phyloP scores from a whole-genome alignment of 2,329 filamentous ascomycete species.

The Aspergillus tanneri region DNA sequence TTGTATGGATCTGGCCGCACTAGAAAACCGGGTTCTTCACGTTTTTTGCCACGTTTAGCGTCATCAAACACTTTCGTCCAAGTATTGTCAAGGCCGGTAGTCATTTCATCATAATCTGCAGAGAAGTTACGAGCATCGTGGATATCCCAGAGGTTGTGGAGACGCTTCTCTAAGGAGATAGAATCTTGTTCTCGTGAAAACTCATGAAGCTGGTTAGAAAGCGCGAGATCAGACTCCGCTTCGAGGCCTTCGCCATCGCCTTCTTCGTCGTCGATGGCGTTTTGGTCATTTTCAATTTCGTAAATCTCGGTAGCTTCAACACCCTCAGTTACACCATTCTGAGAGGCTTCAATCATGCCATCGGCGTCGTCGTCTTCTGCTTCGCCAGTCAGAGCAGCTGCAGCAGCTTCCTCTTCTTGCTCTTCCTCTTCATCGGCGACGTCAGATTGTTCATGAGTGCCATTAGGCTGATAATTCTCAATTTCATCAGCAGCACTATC shows the following conservation, averaged over 20 bases:
- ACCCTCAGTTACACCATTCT: constrained; percentile 18
- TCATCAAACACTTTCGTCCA: constrained; percentile 38
- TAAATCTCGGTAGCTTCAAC: constrained; percentile 18
- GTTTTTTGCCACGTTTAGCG: constrained; percentile 30
- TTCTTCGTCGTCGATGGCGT: constrained; percentile 21
- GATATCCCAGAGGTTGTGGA: constrained; percentile 39
- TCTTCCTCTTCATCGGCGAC: constrained; percentile 10
- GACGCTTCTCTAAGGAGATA: constrained; percentile 30
- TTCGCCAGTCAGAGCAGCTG: constrained; percentile 5
- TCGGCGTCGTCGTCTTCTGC: constrained; percentile 18
- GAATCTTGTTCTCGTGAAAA: constrained; percentile 24
- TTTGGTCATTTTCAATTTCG: constrained; percentile 18
- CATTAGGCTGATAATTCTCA: constrained; percentile 21
- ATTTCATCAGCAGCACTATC: constrained; percentile 26
- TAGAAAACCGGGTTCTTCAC: constrained; percentile 25
- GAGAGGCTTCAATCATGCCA: constrained; percentile 13
- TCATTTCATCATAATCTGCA: constrained; percentile 33
- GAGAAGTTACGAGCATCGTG: constrained; percentile 37
- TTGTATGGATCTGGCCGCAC: constrained; percentile 38
- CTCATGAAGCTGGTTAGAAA: constrained; percentile 24
- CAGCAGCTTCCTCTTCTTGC: constrained; percentile 15
- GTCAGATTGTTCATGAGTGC: constrained; percentile 18
- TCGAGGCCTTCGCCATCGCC: constrained; percentile 23
- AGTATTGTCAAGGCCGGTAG: constrained; percentile 27
- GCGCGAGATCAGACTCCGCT: constrained; percentile 21